Base-by-base conservation (phyloP, 805 yeast genomes). In the Groenewaldozyma salmanticensis region DNA sequence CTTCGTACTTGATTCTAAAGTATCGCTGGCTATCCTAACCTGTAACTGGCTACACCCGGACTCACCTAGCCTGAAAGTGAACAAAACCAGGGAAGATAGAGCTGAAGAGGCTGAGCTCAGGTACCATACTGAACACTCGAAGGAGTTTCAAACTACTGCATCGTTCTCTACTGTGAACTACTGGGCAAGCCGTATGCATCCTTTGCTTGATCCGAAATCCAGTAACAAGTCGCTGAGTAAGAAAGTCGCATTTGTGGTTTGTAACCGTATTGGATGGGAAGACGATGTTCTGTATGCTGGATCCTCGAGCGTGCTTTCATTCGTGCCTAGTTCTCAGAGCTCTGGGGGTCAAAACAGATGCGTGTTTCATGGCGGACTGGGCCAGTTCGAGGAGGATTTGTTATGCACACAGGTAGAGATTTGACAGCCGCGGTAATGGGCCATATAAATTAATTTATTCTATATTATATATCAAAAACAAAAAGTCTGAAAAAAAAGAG, bases 221-320 rank as follows among this genome's bases (percentile, higher is more conserved):
- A 45, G 44, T 32, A 47, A 45, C 21, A n/a, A n/a, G n/a, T n/a
- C n/a, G n/a, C n/a, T n/a, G n/a, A n/a, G n/a, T n/a, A n/a, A n/a
- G n/a, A n/a, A n/a, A n/a, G 59, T 65, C 0, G 56, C 66, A 1
- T 53, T 80, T 9, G 71, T 80, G 0, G 54, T 77, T 4, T 75
- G 86, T 50, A 86, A 87, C 55, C 65, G 96, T 47, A 64, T 74
- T 6, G 96, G 96, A 0, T 63, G 79, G n/a, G 96, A 87, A 55
- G 77, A 67, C 37, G 73, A 52, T 20, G 48, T 52, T 4, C 38
- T 53, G 18, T 53, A 52, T 36, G 54, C 57, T 1, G 58, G 58
- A 2, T 42, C 50, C 6, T 47, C 53, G 24, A 20, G 65, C 1
- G 73, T 84, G 3, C 57, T 74, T 33, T 70, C 72, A 45, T 80